Evolutionary conservation across 352 stramenopile species (phyloP).

Genomic region (Globisporangium nagaii): DNA sequence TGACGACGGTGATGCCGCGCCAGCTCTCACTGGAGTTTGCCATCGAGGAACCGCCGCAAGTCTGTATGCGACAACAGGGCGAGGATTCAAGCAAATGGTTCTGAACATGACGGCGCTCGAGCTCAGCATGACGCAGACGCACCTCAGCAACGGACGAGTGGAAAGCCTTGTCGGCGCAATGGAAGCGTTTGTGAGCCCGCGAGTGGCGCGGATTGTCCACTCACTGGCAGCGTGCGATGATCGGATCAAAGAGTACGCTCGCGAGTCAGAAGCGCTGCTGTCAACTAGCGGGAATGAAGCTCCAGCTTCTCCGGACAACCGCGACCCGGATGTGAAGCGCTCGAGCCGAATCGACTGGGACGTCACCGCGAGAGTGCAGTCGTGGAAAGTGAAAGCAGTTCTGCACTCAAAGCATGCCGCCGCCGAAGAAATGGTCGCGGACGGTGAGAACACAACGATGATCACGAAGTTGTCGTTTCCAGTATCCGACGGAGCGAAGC

Average conservation of each 20-base stretch:
- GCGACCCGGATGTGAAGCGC: not conserved
- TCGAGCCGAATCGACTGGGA: conserved; percentile 1
- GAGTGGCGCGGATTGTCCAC: conserved; percentile 5
- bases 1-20: not conserved
- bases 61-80: not conserved
- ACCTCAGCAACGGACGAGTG: not conserved
- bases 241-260: not conserved
- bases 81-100: conserved; percentile 7
- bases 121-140: conserved; percentile 2
- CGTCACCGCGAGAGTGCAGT: not conserved
- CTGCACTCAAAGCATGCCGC: not conserved
- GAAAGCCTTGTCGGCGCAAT: not conserved
- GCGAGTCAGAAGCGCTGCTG: not conserved
- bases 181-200: conserved; percentile 2
- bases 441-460: not conserved
- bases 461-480: not conserved
- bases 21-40: not conserved
- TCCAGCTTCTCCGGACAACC: not conserved
- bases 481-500: not conserved
- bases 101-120: not conserved
- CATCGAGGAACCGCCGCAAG: not conserved
- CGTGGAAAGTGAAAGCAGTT: conserved; percentile 5
- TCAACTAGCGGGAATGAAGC: not conserved
- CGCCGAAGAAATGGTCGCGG: conserved; percentile 8
- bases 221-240: conserved; percentile 2